Evolutionary conservation across 495 filamentous ascomycete species (phyloP), one percentile per base, ranked within the genome.

Genomic region (Aspergillus cavernicola): DNA sequence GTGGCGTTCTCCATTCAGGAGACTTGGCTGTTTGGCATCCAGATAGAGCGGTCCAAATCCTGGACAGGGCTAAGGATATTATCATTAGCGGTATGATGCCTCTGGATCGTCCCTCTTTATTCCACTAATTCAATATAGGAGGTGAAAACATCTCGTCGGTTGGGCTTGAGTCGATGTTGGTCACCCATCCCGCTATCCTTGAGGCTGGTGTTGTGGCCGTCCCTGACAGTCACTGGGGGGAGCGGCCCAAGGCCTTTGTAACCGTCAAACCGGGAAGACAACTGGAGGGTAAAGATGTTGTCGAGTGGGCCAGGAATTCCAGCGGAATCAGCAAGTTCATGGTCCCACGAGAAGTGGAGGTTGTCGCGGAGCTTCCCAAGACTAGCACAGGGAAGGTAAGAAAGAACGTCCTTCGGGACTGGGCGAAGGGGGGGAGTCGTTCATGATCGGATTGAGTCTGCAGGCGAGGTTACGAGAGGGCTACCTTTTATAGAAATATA

Each of bases 111-210:
- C 11, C 16, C 16, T 10, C 29, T 24, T 18, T 11, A 1, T 26
- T 22, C 28, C 22, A 22, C 39, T 50, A 16, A 50, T 16, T 24
- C 9, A 8, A 32, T 10, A 46, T 46, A 93, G 90, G 93, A 41
- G 93, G 93, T 49, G 93, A 98, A 66, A 98, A 98, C 63, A 97
- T 98, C 49, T 95, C 89, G 9, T 93, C 88, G 2, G 86, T 98
- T 9, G 89, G 92, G 1, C 81, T 98, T 6, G 93, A 98, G 72
- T 80, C 83, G 49, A 90, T 95, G 87, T 80, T 98, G n/a, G 87
- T 84, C 22, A 86, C 85, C 45, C 95, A 98, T 62, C 89, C 92
- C 0, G 82, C 86, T 56, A 83, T 98, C 26, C 79, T 98, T 24
- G 93, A 98, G 69, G 91, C 86, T 2, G 93, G 88, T 24, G 90